These are phyloP conservation scores for Datura wrightii DNA, from an alignment of 257 asterid genomes.

Conservation along the genomic window DNA sequence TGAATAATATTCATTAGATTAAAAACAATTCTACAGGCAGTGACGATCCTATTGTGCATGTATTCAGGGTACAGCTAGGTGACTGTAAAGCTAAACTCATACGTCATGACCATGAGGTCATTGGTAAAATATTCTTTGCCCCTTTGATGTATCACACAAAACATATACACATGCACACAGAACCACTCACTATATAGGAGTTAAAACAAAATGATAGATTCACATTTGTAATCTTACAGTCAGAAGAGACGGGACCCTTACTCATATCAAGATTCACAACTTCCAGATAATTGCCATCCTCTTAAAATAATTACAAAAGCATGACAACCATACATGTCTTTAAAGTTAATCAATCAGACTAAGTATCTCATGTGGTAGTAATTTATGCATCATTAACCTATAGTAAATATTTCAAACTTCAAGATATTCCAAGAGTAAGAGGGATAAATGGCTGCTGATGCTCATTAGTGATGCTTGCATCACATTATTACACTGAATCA, in stretches of 20 bases:
- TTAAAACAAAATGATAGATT: constrained; percentile 16
- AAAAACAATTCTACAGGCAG: constrained; percentile 3
- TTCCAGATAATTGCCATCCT: not conserved
- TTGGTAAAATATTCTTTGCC: not conserved
- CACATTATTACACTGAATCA: constrained; percentile 18
- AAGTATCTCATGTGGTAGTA: not conserved
- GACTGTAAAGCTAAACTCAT: constrained; percentile 1
- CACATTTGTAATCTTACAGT: not conserved
- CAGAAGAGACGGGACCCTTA: constrained; percentile 5
- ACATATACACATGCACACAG: not conserved
- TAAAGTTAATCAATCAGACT: constrained; percentile 21
- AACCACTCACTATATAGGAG: constrained; percentile 1
- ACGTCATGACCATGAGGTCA: constrained; percentile 7
- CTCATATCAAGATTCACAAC: constrained; percentile 25
- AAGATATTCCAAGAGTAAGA: constrained; percentile 6
- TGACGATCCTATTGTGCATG: not conserved
- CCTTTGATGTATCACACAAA: not conserved
- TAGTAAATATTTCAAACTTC: not conserved
- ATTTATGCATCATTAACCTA: not conserved
- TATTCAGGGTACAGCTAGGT: not conserved
- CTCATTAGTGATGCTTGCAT: not conserved
- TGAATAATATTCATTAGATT: not conserved
- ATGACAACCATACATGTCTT: constrained; percentile 8
- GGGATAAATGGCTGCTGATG: constrained; percentile 12
- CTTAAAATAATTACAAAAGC: constrained; percentile 8